These are phyloP conservation scores for Clavispora santaluciae DNA, from an alignment of 805 yeast species.

Conservation along the genomic window DNA sequence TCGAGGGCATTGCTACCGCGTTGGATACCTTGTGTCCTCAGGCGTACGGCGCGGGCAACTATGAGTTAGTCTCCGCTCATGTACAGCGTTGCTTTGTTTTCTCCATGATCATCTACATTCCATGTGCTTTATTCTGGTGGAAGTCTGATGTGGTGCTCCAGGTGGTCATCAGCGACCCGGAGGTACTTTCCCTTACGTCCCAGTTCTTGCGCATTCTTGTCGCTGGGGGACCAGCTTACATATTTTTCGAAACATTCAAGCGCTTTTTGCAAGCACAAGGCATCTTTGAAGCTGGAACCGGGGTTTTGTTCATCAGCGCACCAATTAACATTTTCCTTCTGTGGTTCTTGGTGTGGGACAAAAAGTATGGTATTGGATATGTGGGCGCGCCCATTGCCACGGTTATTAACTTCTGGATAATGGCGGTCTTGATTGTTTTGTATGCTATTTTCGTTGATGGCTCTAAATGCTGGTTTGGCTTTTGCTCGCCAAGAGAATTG, in stretches of 20 bases:
- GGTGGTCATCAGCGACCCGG: slow-evolving; percentile 27
- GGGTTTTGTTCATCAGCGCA: slow-evolving; percentile 37
- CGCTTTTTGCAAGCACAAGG: slow-evolving; percentile 44
- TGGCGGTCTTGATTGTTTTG: slow-evolving; percentile 31
- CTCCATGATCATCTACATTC: slow-evolving; percentile 31
- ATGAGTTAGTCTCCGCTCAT: slow-evolving; percentile 29
- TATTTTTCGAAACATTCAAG: slow-evolving; percentile 38
- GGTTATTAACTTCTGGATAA: slow-evolving; percentile 38
- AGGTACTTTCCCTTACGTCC: slow-evolving; percentile 32
- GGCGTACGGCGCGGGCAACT: slow-evolving; percentile 42
- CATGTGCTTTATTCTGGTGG: slow-evolving; percentile 41
- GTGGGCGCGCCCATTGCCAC: slow-evolving; percentile 42
- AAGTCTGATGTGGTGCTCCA: slow-evolving; percentile 23
- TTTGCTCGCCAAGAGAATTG: slow-evolving; percentile 32
- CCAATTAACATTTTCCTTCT: slow-evolving; percentile 38
- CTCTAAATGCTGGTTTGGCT: slow-evolving; percentile 65
- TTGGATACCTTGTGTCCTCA: slow-evolving; percentile 43
- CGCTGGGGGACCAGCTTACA: slow-evolving; percentile 40
- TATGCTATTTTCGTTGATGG: slow-evolving; percentile 51
- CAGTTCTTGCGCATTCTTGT: slow-evolving; percentile 31
- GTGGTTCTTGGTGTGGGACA: slow-evolving; percentile 41
- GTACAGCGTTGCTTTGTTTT: slow-evolving; percentile 37
- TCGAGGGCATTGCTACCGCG: slow-evolving; percentile 45
- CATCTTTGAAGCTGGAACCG: slow-evolving; percentile 44
- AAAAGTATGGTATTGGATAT: slow-evolving; percentile 35